A percentile compares a stretch with the other conserved stretches of the same genome.
These are phyloP conservation scores for Saccharomycopsis synnaedendra DNA, from an alignment of 805 yeast species.

Conservation along the genomic window DNA sequence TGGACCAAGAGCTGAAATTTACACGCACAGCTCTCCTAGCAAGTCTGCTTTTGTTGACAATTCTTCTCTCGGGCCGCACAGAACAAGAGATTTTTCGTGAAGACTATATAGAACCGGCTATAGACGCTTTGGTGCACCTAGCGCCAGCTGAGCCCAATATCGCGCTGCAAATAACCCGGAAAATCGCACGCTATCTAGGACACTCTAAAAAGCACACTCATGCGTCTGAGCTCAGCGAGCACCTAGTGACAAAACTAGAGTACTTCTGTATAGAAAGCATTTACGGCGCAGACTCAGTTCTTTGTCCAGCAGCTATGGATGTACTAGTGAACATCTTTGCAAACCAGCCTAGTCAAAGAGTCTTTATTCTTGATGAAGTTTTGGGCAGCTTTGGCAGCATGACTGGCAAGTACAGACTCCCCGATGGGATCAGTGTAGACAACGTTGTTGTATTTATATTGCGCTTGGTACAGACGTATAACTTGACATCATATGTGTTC, in stretches of 20 bases:
- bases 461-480: conserved; percentile 30
- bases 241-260: conserved; percentile 45
- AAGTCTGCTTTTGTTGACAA: no score
- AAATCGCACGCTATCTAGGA: background rate
- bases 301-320: no score
- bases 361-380: conserved; percentile 51
- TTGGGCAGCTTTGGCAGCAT: conserved; percentile 32
- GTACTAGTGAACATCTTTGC: conserved; percentile 26
- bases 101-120: no score
- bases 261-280: conserved; percentile 34
- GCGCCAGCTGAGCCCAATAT: conserved; percentile 6
- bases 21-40: no score
- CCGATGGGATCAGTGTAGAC: conserved; percentile 37
- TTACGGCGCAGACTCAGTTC: conserved; percentile 22
- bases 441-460: conserved; percentile 35
- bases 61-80: no score
- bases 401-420: conserved; percentile 14
- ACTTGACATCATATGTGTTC: conserved; percentile 19
- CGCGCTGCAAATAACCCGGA: conserved; percentile 10
- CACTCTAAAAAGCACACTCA: no score
- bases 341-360: conserved; percentile 38
- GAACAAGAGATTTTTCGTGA: no score
- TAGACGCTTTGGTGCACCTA: conserved; percentile 9
- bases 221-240: conserved; percentile 31
- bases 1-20: no score